Evolutionary conservation across 2,329 filamentous ascomycete genomes (phyloP).

Genomic region (Fusarium sp.): DNA sequence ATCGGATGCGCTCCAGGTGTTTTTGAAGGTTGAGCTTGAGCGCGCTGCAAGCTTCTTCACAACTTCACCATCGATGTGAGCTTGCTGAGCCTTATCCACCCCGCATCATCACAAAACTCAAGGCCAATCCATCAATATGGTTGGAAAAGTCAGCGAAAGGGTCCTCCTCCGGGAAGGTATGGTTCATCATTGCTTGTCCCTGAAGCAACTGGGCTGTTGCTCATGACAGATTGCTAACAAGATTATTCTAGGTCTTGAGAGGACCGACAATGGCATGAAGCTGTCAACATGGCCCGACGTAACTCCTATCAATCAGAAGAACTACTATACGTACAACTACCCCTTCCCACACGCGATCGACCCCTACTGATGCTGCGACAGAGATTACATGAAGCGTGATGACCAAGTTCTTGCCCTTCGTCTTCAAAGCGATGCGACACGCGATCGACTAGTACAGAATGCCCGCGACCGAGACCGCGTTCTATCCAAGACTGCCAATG

Average conservation of each 20-base stretch:
- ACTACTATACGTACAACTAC: slow-evolving; percentile 86
- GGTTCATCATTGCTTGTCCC: slow-evolving; percentile 19
- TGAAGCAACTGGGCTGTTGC: slow-evolving; percentile 15
- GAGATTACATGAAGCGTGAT: slow-evolving; percentile 97
- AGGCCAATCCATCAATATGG: slow-evolving; percentile 58
- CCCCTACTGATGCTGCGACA: slow-evolving; percentile 53
- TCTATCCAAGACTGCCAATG: slow-evolving; percentile 78
- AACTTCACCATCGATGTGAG: slow-evolving; percentile 41
- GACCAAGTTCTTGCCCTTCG: slow-evolving; percentile 93
- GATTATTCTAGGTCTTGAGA: slow-evolving; percentile 78
- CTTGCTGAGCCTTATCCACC: slow-evolving; percentile 23
- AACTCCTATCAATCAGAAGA: slow-evolving; percentile 97
- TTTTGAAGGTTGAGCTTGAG: slow-evolving; percentile 43
- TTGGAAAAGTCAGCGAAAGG: slow-evolving; percentile 74
- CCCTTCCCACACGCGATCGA: not conserved
- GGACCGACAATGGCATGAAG: slow-evolving; percentile 98
- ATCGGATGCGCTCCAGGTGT: slow-evolving; percentile 45
- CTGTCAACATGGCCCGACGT: slow-evolving; percentile 94
- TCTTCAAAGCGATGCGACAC: slow-evolving; percentile 86
- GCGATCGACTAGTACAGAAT: slow-evolving; percentile 84
- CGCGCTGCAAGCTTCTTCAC: slow-evolving; percentile 31
- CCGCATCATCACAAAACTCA: slow-evolving; percentile 29
- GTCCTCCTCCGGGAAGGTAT: slow-evolving; percentile 72
- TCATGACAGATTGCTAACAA: slow-evolving; percentile 44
- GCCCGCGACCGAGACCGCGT: slow-evolving; percentile 90